Conservation (phyloP, 75 land plant species). For the Chamaecyparis obtusa region DNA sequence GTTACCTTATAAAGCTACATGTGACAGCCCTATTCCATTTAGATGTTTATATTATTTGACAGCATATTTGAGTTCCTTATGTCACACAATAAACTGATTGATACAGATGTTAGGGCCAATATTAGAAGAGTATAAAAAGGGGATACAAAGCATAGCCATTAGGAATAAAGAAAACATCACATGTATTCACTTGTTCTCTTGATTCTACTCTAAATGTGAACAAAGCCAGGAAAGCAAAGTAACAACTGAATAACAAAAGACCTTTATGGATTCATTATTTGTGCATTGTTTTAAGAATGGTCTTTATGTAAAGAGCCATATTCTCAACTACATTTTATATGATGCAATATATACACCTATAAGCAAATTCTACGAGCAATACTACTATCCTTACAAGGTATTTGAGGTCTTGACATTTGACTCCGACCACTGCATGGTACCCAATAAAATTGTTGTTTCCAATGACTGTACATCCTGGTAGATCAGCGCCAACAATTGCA, state of each 20-base stretch:
- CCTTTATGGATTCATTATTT: background rate
- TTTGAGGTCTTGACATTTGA: constrained; percentile 92
- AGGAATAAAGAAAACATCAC: background rate
- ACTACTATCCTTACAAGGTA: constrained; percentile 55
- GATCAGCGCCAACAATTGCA: constrained; percentile 88
- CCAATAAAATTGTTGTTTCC: constrained; percentile 83
- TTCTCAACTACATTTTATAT: background rate
- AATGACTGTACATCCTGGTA: constrained; percentile 71
- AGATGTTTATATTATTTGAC: background rate
- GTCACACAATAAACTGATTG: background rate
- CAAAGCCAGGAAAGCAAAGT: background rate
- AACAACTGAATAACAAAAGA: background rate
- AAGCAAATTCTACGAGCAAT: background rate
- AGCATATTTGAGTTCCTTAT: background rate
- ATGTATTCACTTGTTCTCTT: background rate
- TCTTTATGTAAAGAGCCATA: background rate
- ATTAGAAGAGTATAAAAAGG: background rate
- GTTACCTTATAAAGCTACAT: background rate
- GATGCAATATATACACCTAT: background rate
- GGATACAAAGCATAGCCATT: background rate
- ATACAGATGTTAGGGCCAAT: background rate
- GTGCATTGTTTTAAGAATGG: background rate
- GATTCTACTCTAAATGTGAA: background rate
- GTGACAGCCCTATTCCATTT: background rate
- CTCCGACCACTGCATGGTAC: constrained; percentile 88